Evolutionary conservation across 352 stramenopile species (phyloP).

Genomic region (Phytophthora cactorum): DNA sequence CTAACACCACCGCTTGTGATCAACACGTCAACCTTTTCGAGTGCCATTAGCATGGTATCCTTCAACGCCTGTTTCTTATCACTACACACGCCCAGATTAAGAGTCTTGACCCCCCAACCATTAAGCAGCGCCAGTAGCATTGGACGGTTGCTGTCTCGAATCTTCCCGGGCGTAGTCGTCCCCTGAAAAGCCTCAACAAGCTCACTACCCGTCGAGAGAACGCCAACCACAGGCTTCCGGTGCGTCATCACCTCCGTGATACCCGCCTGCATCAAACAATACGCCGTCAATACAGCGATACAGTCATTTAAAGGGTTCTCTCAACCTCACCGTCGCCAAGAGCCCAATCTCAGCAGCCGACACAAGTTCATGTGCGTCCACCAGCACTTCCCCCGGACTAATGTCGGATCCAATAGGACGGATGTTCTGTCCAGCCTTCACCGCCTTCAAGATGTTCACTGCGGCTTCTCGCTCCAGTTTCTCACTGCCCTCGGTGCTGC

Average conservation of each 20-base stretch:
- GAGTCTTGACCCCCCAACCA: conserved; percentile 50
- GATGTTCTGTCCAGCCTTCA: conserved; percentile 75
- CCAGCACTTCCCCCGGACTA: conserved; percentile 67
- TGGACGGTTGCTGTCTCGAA: conserved; percentile 96
- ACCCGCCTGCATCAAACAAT: conserved; percentile 57
- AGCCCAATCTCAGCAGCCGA: conserved; percentile 92
- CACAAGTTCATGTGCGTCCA: conserved; percentile 77
- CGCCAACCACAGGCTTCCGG: conserved; percentile 79
- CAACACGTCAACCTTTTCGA: conserved; percentile 88
- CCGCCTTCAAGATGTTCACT: conserved; percentile 71
- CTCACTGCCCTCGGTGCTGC: conserved; percentile 48
- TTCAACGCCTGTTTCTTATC: conserved; percentile 71
- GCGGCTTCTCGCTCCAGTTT: conserved; percentile 39
- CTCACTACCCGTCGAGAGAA: conserved; percentile 97
- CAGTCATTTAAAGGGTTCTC: not conserved
- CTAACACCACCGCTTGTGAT: conserved; percentile 96
- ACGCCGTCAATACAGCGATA: conserved; percentile 4
- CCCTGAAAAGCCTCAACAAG: conserved; percentile 74
- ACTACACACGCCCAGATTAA: conserved; percentile 78
- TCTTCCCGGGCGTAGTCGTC: conserved; percentile 70
- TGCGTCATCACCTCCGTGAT: conserved; percentile 77
- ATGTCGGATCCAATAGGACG: conserved; percentile 94
- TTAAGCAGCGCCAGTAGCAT: conserved; percentile 85
- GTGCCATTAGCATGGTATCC: conserved; percentile 45
- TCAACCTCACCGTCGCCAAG: conserved; percentile 80